Evolutionary conservation across 805 yeast genomes (phyloP).

Genomic region (Monosporozyma yasuniensis): DNA sequence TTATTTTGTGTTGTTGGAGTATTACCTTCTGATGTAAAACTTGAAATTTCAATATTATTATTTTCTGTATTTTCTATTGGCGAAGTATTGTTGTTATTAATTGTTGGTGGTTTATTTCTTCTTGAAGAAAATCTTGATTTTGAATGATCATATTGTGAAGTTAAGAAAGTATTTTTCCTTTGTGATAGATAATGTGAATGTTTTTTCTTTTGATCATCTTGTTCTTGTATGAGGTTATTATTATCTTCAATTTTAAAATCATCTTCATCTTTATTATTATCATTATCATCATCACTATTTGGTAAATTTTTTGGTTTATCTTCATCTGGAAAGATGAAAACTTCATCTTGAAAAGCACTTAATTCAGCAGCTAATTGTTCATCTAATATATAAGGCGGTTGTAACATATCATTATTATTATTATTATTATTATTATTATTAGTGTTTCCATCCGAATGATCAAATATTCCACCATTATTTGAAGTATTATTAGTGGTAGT

Average conservation of each 20-base stretch:
- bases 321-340: slow-evolving; percentile 74
- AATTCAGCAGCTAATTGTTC: slow-evolving; percentile 54
- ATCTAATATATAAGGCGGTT: slow-evolving; percentile 30
- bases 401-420: background rate
- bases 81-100: background rate
- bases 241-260: background rate
- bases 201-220: background rate
- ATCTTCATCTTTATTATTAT: slow-evolving; percentile 4
- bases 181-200: slow-evolving; percentile 22
- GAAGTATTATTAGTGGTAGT: background rate
- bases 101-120: slow-evolving; percentile 3
- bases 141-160: slow-evolving; percentile 27
- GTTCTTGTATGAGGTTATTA: background rate
- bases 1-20: background rate
- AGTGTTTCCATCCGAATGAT: background rate
- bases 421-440: background rate
- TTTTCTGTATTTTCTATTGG: background rate
- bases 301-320: slow-evolving; percentile 30
- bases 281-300: slow-evolving; percentile 6
- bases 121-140: slow-evolving; percentile 25
- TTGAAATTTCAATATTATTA: background rate
- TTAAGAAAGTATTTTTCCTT: slow-evolving; percentile 23
- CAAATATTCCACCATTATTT: slow-evolving; percentile 3
- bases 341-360: slow-evolving; percentile 76
- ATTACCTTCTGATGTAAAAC: background rate